Evolutionary conservation across 179 eudicot genomes (phyloP).

Genomic region (Gypsophila paniculata): DNA sequence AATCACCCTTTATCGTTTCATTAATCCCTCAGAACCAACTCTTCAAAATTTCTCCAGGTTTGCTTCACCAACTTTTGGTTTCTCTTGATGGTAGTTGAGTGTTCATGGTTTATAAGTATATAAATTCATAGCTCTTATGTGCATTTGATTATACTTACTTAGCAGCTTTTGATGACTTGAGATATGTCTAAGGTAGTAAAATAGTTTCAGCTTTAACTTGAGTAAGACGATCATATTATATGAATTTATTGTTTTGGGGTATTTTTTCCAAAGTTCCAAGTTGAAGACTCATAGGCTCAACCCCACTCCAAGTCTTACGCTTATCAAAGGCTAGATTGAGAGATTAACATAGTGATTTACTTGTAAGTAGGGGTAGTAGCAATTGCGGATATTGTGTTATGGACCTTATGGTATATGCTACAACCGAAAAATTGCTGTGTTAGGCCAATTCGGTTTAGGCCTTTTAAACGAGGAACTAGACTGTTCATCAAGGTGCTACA

Average conservation of each 20-base stretch:
- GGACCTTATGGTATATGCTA: background rate
- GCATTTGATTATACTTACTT: background rate
- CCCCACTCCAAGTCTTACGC: too few species aligned
- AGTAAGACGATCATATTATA: background rate
- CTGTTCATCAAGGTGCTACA: too few species aligned
- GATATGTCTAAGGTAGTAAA: background rate
- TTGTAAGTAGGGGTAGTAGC: background rate
- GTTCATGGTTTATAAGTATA: background rate
- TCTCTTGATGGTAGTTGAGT: background rate
- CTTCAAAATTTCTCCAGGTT: slow-evolving; percentile 33
- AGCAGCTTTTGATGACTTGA: background rate
- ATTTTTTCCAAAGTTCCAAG: background rate
- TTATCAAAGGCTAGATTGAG: too few species aligned
- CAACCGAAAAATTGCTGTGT: too few species aligned
- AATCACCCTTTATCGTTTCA: slow-evolving; percentile 28
- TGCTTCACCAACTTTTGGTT: background rate
- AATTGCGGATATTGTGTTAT: background rate
- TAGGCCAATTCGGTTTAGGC: too few species aligned
- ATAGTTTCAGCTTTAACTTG: background rate
- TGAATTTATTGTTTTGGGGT: background rate
- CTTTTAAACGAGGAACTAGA: too few species aligned
- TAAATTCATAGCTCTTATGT: background rate
- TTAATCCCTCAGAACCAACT: slow-evolving; percentile 27
- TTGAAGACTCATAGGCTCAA: too few species aligned
- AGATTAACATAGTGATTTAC: too few species aligned